Base-by-base conservation (phyloP, 2,329 filamentous ascomycete genomes). In the Talaromyces islandicus region DNA sequence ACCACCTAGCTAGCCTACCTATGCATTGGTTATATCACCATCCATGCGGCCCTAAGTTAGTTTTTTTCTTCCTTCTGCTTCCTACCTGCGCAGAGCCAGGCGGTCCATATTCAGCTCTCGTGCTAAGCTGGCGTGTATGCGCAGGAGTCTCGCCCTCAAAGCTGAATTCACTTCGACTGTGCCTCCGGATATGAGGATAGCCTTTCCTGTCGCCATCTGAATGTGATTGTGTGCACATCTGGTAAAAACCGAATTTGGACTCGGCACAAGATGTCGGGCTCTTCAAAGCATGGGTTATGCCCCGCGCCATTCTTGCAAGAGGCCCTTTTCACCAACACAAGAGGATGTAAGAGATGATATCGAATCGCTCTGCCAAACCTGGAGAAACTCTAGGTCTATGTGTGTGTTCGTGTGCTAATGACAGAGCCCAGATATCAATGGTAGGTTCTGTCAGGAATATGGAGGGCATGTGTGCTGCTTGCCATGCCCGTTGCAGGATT, bases 401-500 rank as follows among this genome's bases (percentile, higher is more conserved):
- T 27, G 25, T 27, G 25, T 32, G 3, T 30, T 27, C 38, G 54
- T 52, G 46, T 54, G 46, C 25, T 27, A 46, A 43, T n/a, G 5
- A 17, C 7, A 25, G 6, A 25, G 30, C 19, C 30, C 50, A 89
- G 87, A 84, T 69, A 71, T 86, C 46, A 77, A 78, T 24, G 86
- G 86, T 60, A 82, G 88, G 61, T 81, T 87, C 64, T 90, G 83
- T 72, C 77, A 84, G 52, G 66, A 72, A 0, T 66, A 83, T 10
- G 11, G 79, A 80, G 38, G 67, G n/a, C 25, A 86, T 4, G 80
- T 79, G 38, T 99, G 94, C 74, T 99, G 94, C 73, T 75, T 99
- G 60, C 94, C 94, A 63, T 99, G 94, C 73, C 94, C 94, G 32
- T 81, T 90, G 69, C 89, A 89, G 11, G 85, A 93, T 60, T 97